These are phyloP conservation scores for Ophiostoma triangulosporum DNA, from an alignment of 2,329 filamentous ascomycete species.

Conservation along the genomic window DNA sequence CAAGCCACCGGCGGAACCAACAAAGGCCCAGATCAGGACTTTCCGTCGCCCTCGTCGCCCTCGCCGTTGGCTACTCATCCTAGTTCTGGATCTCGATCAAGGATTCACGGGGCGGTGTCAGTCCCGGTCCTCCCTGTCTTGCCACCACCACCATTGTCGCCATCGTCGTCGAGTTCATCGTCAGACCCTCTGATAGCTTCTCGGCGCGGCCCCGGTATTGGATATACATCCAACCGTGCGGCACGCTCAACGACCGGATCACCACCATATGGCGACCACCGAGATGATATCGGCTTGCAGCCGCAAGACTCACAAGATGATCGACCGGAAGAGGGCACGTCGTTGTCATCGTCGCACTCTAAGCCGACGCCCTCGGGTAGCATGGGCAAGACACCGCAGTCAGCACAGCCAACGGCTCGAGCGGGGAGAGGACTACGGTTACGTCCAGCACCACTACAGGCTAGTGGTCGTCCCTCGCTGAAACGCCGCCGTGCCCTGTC, in stretches of 20 bases:
- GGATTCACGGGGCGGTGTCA: neutral
- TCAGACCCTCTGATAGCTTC: neutral
- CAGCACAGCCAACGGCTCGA: neutral
- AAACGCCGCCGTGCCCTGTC: conserved; percentile 40
- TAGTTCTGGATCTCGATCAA: neutral
- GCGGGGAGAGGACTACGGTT: too few species aligned
- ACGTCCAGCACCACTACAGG: neutral
- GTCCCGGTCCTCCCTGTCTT: neutral
- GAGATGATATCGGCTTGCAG: neutral
- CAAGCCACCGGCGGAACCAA: neutral
- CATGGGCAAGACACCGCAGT: neutral
- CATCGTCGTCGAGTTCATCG: neutral
- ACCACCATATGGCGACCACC: neutral
- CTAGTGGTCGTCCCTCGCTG: conserved; percentile 8
- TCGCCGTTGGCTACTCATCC: neutral
- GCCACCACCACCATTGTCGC: neutral
- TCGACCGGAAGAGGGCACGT: neutral
- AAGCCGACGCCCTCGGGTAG: too few species aligned
- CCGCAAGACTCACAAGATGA: neutral
- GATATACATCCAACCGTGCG: neutral
- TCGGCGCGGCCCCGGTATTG: neutral
- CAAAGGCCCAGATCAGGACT: neutral
- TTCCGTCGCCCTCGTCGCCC: neutral
- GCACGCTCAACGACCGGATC: neutral
- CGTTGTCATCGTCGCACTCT: neutral